Conservation (phyloP, 352 stramenopile genomes). For the Pythium periplocum region DNA sequence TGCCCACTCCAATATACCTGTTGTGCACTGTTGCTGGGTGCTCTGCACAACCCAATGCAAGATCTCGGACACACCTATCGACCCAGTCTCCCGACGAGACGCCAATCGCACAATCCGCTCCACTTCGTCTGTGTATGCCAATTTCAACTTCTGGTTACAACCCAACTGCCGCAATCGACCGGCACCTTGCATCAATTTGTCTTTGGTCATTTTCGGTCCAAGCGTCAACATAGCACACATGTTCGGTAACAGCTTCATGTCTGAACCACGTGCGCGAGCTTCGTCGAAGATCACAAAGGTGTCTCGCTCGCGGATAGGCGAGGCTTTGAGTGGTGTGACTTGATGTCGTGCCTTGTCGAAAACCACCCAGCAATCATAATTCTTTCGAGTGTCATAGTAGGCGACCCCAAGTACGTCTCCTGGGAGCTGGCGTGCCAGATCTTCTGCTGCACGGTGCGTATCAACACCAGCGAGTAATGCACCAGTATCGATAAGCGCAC, state of each 20-base stretch:
- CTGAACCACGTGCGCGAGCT: slow-evolving; percentile 75
- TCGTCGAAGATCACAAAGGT: slow-evolving; percentile 92
- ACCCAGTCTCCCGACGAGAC: slow-evolving; percentile 1
- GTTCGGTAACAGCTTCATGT: slow-evolving; percentile 81
- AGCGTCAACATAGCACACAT: slow-evolving; percentile 80
- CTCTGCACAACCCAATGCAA: slow-evolving; percentile 88
- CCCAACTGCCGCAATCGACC: slow-evolving; percentile 82
- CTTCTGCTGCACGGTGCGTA: slow-evolving; percentile 44
- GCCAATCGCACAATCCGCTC: slow-evolving; percentile 32
- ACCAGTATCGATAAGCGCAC: slow-evolving; percentile 84
- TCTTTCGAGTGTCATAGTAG: slow-evolving; percentile 65
- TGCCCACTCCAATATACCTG: slow-evolving; percentile 74
- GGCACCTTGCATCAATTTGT: slow-evolving; percentile 92
- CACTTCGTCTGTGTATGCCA: slow-evolving; percentile 70
- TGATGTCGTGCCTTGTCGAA: slow-evolving; percentile 49
- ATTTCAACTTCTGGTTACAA: slow-evolving; percentile 55
- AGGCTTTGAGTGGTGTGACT: slow-evolving; percentile 44
- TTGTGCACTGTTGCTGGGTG: slow-evolving; percentile 54
- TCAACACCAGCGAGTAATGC: slow-evolving; percentile 69
- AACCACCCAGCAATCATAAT: slow-evolving; percentile 73
- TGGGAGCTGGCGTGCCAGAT: slow-evolving; percentile 22
- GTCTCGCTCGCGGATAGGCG: slow-evolving; percentile 70
- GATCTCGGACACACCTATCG: slow-evolving; percentile 37
- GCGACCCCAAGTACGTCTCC: slow-evolving; percentile 40
- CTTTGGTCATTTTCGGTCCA: slow-evolving; percentile 82